A percentile compares a stretch with the other conserved stretches of the same genome.
phyloP scores from a whole-genome alignment of 495 filamentous ascomycete genomes.

The Penicillium odoratum region DNA sequence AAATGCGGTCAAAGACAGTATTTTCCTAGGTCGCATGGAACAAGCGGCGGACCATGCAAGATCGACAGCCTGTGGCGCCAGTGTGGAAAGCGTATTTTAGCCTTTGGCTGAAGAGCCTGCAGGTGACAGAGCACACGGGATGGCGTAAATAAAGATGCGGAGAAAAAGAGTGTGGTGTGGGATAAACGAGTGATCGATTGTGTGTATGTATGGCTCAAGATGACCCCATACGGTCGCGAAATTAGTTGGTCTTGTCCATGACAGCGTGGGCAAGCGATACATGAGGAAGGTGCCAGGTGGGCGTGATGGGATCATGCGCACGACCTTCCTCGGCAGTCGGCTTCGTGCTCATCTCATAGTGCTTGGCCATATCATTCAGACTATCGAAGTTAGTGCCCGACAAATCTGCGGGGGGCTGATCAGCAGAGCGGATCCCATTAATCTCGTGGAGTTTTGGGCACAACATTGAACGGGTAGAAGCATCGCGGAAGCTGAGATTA shows the following conservation, averaged over 20 bases:
- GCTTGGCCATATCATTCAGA: constrained; percentile 9
- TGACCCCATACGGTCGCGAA: not conserved
- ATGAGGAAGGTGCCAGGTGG: constrained; percentile 12
- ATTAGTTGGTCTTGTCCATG: constrained; percentile 1
- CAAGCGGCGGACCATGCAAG: constrained; percentile 34
- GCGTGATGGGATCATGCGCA: constrained; percentile 28
- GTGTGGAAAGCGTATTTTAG: constrained; percentile 8
- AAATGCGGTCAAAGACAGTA: constrained; percentile 14
- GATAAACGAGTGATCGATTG: not conserved
- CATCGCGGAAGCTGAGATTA: not conserved
- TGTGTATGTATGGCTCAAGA: not conserved
- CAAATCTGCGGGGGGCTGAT: constrained; percentile 28
- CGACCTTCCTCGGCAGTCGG: constrained; percentile 8
- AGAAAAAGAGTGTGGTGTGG: constrained; percentile 16
- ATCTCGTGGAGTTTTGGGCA: not conserved
- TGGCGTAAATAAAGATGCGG: constrained; percentile 33
- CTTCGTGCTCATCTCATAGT: not conserved
- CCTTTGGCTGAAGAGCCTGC: constrained; percentile 13
- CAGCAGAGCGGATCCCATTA: constrained; percentile 12
- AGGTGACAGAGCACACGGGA: constrained; percentile 25
- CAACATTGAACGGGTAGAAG: not conserved
- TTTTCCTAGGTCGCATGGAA: constrained; percentile 22
- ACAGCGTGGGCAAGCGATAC: constrained; percentile 3
- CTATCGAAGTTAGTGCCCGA: constrained; percentile 11
- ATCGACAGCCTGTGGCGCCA: constrained; percentile 19